Base-by-base conservation (phyloP, 1,139 yeast genomes). In the Blastobotrys buckinghamii region DNA sequence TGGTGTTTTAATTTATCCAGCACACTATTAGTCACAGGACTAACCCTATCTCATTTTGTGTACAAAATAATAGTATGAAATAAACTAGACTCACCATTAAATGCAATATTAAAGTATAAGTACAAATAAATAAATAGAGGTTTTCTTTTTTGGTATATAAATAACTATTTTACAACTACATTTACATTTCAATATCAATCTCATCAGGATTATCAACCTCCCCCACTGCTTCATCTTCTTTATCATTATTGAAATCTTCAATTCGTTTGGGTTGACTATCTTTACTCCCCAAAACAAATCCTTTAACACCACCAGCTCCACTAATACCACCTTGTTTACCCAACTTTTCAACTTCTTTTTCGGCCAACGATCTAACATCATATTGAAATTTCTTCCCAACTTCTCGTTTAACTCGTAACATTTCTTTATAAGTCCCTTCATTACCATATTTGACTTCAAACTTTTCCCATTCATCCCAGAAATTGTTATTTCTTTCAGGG, bases 381-480 rank as follows among this genome's bases (percentile, higher is more conserved):
- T 69, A 63, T 36, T 61, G 62, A 61, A 71, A 68, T 49, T 68
- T 67, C 3, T 69, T 72, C 37, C 66, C 71, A n/a, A 75, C 71
- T 43, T 75, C 70, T 45, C 90, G 72, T 62, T 82, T 85, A 56
- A 74, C 70, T 43, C 83, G 71, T 20, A 89, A 65, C 90, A 88
- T 84, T 15, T 81, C 84, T 58, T 84, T 88, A 64, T 78, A 88
- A 0, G 85, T 78, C 1, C 72, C 74, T 59, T 85, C 95, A 53
- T 76, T 71, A 1, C 97, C 97, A 62, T 78, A 59, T 17, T 76
- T 72, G 36, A 86, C 63, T 61, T 89, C 97, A 64, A 88, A 87
- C 12, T 70, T 65, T 50, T 82, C 84, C 95, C 96, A 89, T 39
- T 67, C 65, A 1, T 66, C 65, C 90, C 90, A 84, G 9, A 77